A percentile compares a stretch with the other conserved stretches of the same genome.
Evolutionary conservation across 2,329 filamentous ascomycete genomes (phyloP).

Genomic region (Aspergillus novofumigatus): DNA sequence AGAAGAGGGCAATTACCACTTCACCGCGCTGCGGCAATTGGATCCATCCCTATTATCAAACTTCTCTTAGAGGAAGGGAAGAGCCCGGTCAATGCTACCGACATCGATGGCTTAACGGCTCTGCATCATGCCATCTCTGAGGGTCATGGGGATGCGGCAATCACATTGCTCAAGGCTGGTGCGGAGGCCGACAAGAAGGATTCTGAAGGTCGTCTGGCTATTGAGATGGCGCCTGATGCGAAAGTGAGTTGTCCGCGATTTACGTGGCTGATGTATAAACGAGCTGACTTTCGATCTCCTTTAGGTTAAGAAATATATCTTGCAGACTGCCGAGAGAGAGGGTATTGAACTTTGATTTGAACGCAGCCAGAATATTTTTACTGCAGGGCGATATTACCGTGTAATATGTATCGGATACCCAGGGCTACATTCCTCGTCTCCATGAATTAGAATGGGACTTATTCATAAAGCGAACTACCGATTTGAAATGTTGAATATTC

Average conservation of each 20-base stretch:
- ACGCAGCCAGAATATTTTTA: neutral
- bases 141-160: constrained; percentile 72
- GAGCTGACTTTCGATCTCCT: constrained; percentile 4
- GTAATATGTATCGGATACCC: constrained; percentile 7
- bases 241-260: constrained; percentile 55
- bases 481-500: neutral
- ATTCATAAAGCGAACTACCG: neutral
- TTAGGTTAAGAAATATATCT: constrained; percentile 70
- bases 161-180: constrained; percentile 77
- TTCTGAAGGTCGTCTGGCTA: constrained; percentile 62
- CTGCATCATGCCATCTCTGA: constrained; percentile 69
- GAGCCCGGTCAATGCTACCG: constrained; percentile 79
- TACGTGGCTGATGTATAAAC: neutral
- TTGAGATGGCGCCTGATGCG: constrained; percentile 80
- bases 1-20: constrained; percentile 83
- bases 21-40: constrained; percentile 86
- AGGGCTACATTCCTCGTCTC: neutral
- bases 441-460: neutral
- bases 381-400: neutral
- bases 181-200: constrained; percentile 79
- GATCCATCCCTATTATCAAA: constrained; percentile 81
- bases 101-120: constrained; percentile 78
- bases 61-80: constrained; percentile 68
- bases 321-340: constrained; percentile 75
- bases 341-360: constrained; percentile 60